Base-by-base conservation (phyloP, 2,329 filamentous ascomycete species). In the Capronia epimyces region DNA sequence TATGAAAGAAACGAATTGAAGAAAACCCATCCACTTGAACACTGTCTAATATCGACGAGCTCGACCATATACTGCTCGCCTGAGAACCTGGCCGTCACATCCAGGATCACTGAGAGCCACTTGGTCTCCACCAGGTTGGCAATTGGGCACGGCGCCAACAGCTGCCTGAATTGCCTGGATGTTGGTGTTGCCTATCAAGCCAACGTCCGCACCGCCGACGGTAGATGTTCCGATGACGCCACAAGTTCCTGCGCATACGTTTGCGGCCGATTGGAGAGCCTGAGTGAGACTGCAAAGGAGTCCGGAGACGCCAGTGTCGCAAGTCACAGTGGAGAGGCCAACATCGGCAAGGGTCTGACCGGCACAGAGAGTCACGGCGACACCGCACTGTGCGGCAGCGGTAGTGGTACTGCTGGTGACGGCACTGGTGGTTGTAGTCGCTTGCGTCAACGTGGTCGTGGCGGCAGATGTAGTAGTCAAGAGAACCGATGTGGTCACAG, bases 301-400 rank as follows among this genome's bases (percentile, higher is more conserved):
- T 16, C 39, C 39, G 12, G 16, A 20, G 18, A 43, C 32, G 18
- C 25, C 47, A 15, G n/a, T 9, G 31, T 25, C 18, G 27, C 47
- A 50, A 37, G 47, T 18, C 9, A 50, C 47, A n/a, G 16, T 12
- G 13, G 46, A 43, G 15, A 50, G 29, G 4, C 47, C 47, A 9
- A 50, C 25, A 27, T 21, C 29, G 16, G 22, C 25, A 36, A 44
- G 47, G 7, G 47, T 50, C 24, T 50, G 47, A 10, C 47, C 47
- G n/a, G 24, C 40, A 50, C 47, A 44, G 20, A 50, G 40, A 20
- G 40, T 27, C 15, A 50, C 47, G n/a, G 18, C 22, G 13, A 44
- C 22, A 36, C 47, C 47, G 32, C 47, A 50, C 18, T 44, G 47
- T 7, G 13, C 27, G 18, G 21, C 18, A 25, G 29, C 9, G 22